phyloP scores from a whole-genome alignment of 2,329 filamentous ascomycete genomes.

The Colletotrichum spinosum region DNA sequence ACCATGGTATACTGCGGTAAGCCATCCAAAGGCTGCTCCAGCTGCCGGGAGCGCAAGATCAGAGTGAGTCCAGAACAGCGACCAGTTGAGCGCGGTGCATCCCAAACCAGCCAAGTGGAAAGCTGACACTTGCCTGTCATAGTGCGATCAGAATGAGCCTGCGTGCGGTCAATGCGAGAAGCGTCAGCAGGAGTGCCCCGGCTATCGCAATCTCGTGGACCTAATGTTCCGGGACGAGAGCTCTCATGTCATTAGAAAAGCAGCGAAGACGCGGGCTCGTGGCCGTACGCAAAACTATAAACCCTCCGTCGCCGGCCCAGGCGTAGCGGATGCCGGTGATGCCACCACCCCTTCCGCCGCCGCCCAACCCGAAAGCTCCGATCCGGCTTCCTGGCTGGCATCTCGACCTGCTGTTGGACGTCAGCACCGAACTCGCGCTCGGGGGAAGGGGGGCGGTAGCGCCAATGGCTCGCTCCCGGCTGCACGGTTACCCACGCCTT shows the following conservation, averaged over 20 bases:
- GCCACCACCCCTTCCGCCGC: background rate
- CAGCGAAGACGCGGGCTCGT: conserved; percentile 50
- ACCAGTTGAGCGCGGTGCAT: background rate
- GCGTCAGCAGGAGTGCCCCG: conserved; percentile 63
- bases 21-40: conserved; percentile 67
- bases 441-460: too few relatives aligned
- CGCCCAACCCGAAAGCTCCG: conserved; percentile 12
- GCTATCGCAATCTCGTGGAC: conserved; percentile 66
- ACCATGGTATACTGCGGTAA: conserved; percentile 69
- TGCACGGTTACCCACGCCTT: too few relatives aligned
- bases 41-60: conserved; percentile 67
- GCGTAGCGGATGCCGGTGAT: too few relatives aligned
- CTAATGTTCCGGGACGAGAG: conserved; percentile 70
- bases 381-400: conserved; percentile 4
- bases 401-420: background rate
- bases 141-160: conserved; percentile 66
- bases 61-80: conserved; percentile 55
- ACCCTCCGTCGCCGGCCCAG: conserved; percentile 9
- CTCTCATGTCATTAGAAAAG: conserved; percentile 65
- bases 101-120: background rate
- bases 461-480: too few relatives aligned
- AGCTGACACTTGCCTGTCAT: conserved; percentile 18
- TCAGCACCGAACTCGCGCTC: conserved; percentile 6
- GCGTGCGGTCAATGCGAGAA: conserved; percentile 67
- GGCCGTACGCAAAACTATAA: conserved; percentile 40